Evolutionary conservation across 352 stramenopile genomes (phyloP).

Genomic region (Phytophthora meadii): DNA sequence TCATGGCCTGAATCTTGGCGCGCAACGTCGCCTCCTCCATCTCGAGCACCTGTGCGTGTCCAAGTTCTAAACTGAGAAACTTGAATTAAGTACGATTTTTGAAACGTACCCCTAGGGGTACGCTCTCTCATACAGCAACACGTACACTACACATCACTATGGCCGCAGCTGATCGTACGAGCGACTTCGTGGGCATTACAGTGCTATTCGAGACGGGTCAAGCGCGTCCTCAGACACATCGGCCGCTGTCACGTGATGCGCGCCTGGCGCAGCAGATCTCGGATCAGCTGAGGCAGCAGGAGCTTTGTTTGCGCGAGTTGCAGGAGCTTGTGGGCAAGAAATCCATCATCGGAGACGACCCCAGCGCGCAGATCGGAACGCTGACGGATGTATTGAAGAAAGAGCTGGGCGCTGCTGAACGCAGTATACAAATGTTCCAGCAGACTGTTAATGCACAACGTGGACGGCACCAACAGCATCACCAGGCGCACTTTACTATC

Average conservation of each 20-base stretch:
- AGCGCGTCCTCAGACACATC: constrained; percentile 53
- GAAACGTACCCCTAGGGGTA: neutral
- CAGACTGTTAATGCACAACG: constrained; percentile 59
- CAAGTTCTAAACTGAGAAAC: constrained; percentile 1
- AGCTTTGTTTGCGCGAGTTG: constrained; percentile 80
- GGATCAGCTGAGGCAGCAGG: constrained; percentile 82
- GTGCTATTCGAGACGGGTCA: constrained; percentile 83
- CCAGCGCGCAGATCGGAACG: constrained; percentile 75
- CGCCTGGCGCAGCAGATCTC: constrained; percentile 80
- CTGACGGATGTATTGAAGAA: constrained; percentile 85
- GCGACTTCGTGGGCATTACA: constrained; percentile 86
- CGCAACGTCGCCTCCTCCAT: constrained; percentile 81
- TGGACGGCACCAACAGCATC: constrained; percentile 65
- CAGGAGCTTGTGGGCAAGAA: constrained; percentile 78
- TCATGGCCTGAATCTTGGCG: constrained; percentile 86
- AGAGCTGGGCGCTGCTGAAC: constrained; percentile 65
- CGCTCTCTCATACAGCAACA: neutral
- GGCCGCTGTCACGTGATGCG: constrained; percentile 75
- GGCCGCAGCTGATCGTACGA: constrained; percentile 70
- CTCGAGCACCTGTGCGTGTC: constrained; percentile 1
- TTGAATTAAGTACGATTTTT: constrained; percentile 20
- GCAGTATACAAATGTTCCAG: constrained; percentile 76
- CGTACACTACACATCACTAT: neutral
- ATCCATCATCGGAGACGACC: constrained; percentile 80
- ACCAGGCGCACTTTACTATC: constrained; percentile 84